phyloP scores from a whole-genome alignment of 768 basidiomycete genomes.

The Myochromella boudieri region DNA sequence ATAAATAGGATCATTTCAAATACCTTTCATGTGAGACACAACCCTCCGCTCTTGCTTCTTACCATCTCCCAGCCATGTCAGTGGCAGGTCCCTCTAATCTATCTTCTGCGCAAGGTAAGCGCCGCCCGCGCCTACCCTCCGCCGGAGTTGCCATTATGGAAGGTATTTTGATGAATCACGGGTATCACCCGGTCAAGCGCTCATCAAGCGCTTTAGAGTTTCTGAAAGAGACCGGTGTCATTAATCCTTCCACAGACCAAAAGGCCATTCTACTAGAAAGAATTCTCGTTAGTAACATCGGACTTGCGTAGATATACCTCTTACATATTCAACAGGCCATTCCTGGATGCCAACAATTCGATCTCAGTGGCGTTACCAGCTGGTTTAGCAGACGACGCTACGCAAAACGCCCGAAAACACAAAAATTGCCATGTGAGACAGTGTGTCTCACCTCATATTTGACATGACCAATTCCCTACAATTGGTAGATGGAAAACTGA shows the following conservation, averaged over 20 bases:
- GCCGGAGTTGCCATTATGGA: slow-evolving; percentile 20
- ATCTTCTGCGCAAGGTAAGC: not conserved
- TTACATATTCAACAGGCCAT: slow-evolving; percentile 9
- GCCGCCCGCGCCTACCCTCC: slow-evolving; percentile 10
- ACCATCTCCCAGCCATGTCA: slow-evolving; percentile 6
- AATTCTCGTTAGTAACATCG: slow-evolving; percentile 12
- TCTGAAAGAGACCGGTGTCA: slow-evolving; percentile 3
- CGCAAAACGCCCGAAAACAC: not conserved
- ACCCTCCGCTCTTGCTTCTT: not conserved
- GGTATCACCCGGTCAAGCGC: slow-evolving; percentile 2
- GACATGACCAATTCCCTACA: slow-evolving; percentile 1
- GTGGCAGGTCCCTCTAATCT: slow-evolving; percentile 13
- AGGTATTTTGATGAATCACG: slow-evolving; percentile 16
- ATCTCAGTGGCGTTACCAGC: not conserved
- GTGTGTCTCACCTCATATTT: not conserved
- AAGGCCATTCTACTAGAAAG: slow-evolving; percentile 13
- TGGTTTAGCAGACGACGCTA: slow-evolving; percentile 17
- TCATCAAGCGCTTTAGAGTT: slow-evolving; percentile 9
- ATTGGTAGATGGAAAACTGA: slow-evolving; percentile 18
- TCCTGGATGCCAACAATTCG: slow-evolving; percentile 14
- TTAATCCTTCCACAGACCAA: slow-evolving; percentile 9
- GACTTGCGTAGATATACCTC: not conserved
- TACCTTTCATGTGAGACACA: not conserved
- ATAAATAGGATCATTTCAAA: not conserved
- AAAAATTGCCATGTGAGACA: slow-evolving; percentile 6